Conservation (phyloP, 2,329 filamentous ascomycete genomes). For the Aspergillus hiratsukae region DNA sequence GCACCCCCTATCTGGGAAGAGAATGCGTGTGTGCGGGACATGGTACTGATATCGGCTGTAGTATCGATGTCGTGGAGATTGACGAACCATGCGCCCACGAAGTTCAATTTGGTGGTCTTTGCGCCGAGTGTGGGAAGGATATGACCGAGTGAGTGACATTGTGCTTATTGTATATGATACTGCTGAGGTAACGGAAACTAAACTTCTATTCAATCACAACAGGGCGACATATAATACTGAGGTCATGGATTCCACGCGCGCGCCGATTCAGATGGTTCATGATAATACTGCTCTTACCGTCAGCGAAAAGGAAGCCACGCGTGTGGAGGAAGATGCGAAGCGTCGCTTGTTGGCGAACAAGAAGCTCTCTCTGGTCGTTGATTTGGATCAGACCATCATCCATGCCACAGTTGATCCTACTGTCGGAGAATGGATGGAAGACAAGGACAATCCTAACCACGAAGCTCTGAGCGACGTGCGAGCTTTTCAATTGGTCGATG, state of each 20-base stretch:
- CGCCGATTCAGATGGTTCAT: slow-evolving; percentile 91
- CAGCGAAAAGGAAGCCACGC: slow-evolving; percentile 73
- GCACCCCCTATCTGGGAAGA: not conserved
- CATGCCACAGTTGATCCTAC: slow-evolving; percentile 97
- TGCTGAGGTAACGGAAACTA: not conserved
- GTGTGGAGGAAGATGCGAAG: slow-evolving; percentile 82
- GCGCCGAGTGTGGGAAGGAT: slow-evolving; percentile 88
- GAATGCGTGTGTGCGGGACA: not conserved
- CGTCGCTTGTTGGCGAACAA: slow-evolving; percentile 71
- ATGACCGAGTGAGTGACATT: slow-evolving; percentile 68
- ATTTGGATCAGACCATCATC: slow-evolving; percentile 97
- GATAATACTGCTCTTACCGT: slow-evolving; percentile 84
- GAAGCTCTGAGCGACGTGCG: slow-evolving; percentile 83
- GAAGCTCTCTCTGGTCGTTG: slow-evolving; percentile 90
- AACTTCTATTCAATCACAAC: not conserved
- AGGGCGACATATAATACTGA: slow-evolving; percentile 75
- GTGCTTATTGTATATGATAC: not conserved
- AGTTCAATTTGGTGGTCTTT: slow-evolving; percentile 85
- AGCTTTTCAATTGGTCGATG: slow-evolving; percentile 83
- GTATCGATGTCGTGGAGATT: slow-evolving; percentile 63
- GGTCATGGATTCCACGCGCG: slow-evolving; percentile 72
- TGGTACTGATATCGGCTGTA: slow-evolving; percentile 24
- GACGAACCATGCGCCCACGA: slow-evolving; percentile 90
- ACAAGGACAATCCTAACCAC: slow-evolving; percentile 84
- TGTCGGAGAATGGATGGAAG: slow-evolving; percentile 89